Evolutionary conservation across 2,329 filamentous ascomycete species (phyloP).

Genomic region (Xylaria sp.): DNA sequence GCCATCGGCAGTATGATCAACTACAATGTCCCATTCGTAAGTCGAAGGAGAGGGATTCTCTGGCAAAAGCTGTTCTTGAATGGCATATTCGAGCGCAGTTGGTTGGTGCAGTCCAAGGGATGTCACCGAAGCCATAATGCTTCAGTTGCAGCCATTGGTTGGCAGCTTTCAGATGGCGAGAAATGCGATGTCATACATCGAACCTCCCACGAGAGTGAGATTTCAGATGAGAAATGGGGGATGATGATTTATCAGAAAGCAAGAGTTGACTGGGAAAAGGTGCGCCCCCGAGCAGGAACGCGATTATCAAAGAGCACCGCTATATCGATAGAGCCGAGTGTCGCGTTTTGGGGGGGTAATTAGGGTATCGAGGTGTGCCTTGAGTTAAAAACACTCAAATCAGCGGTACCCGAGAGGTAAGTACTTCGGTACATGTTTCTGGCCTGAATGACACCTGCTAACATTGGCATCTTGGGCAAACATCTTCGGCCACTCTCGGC

Average conservation of each 20-base stretch:
- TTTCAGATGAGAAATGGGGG: not conserved
- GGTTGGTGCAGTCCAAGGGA: conserved; percentile 90
- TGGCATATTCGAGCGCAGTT: conserved; percentile 73
- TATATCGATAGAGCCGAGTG: not conserved
- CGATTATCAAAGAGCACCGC: not conserved
- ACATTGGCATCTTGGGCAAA: not conserved
- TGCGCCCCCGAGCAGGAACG: not conserved
- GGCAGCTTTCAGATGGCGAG: not conserved
- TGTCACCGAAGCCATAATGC: conserved; percentile 77
- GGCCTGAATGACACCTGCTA: not conserved
- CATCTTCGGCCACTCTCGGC: not conserved
- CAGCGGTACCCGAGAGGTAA: not conserved
- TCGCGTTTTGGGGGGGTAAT: not conserved
- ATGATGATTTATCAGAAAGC: not conserved
- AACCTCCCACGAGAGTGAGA: not conserved
- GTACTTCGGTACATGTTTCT: not conserved
- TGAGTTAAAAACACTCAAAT: not conserved
- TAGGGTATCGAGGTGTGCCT: not conserved
- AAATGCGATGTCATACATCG: not conserved
- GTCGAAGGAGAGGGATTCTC: conserved; percentile 57
- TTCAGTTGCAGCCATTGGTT: conserved; percentile 22
- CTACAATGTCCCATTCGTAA: conserved; percentile 70
- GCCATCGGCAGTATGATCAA: conserved; percentile 36
- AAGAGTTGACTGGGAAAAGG: conserved; percentile 1
- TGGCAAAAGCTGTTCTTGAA: conserved; percentile 72